phyloP scores from a whole-genome alignment of 352 stramenopile genomes.

The Phytophthora meadii region DNA sequence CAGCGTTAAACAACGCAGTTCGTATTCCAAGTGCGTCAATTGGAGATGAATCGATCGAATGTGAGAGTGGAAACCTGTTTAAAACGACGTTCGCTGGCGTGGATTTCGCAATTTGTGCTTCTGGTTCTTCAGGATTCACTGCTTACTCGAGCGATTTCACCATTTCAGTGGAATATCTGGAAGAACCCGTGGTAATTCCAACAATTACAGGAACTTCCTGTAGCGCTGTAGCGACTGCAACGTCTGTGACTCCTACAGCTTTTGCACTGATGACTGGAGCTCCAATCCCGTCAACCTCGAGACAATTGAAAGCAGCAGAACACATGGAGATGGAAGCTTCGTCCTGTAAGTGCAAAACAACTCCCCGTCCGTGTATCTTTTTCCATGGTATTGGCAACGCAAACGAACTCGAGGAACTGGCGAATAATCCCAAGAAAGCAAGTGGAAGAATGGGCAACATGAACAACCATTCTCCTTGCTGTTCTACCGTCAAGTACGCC shows the following conservation, averaged over 20 bases:
- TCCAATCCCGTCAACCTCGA: constrained; percentile 2
- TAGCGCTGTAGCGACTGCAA: constrained; percentile 1
- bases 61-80: constrained; percentile 30
- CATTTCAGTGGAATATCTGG: constrained; percentile 39
- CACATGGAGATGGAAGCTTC: constrained; percentile 22
- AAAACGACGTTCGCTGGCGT: constrained; percentile 35
- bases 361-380: constrained; percentile 30
- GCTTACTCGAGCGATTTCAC: constrained; percentile 40
- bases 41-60: constrained; percentile 24
- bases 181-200: constrained; percentile 6
- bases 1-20: constrained; percentile 20
- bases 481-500: constrained; percentile 26
- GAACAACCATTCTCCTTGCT: constrained; percentile 27
- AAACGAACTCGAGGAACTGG: constrained; percentile 24
- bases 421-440: constrained; percentile 21
- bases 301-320: constrained; percentile 12
- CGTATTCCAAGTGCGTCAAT: constrained; percentile 20
- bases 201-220: constrained; percentile 10
- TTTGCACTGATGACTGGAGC: constrained; percentile 23
- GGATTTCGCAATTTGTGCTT: constrained; percentile 36
- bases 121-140: constrained; percentile 27
- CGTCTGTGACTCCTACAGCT: constrained; percentile 13
- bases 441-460: constrained; percentile 28
- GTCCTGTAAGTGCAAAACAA: constrained; percentile 25
- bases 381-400: constrained; percentile 25